phyloP scores from a whole-genome alignment of 1,139 yeast species.

The Suhomyces ambrosiae region DNA sequence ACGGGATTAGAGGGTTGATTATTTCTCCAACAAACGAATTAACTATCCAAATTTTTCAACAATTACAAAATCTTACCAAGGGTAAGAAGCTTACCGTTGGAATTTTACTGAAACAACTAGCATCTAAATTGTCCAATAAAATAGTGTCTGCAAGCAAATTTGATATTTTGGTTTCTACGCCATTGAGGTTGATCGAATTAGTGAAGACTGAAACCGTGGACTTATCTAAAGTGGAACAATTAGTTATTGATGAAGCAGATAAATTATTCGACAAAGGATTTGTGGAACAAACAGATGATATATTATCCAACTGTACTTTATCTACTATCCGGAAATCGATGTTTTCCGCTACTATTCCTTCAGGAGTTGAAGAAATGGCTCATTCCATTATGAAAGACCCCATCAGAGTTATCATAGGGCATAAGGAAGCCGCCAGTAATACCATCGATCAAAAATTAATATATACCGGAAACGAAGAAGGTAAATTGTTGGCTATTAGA shows the following conservation, averaged over 20 bases:
- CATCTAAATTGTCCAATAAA: slow-evolving; percentile 64
- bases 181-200: slow-evolving; percentile 80
- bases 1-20: slow-evolving; percentile 72
- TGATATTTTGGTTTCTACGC: slow-evolving; percentile 86
- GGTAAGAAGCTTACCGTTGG: slow-evolving; percentile 63
- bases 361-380: slow-evolving; percentile 89
- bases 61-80: slow-evolving; percentile 59
- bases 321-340: slow-evolving; percentile 65
- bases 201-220: slow-evolving; percentile 61
- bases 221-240: slow-evolving; percentile 65
- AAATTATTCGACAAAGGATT: slow-evolving; percentile 88
- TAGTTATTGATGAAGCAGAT: slow-evolving; percentile 95
- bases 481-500: slow-evolving; percentile 87
- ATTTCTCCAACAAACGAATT: slow-evolving; percentile 89
- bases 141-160: slow-evolving; percentile 62
- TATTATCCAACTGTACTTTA: slow-evolving; percentile 67
- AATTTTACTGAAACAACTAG: slow-evolving; percentile 72
- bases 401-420: slow-evolving; percentile 85
- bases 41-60: slow-evolving; percentile 81
- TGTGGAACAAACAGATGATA: slow-evolving; percentile 86
- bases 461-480: slow-evolving; percentile 92
- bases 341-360: slow-evolving; percentile 95
- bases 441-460: slow-evolving; percentile 82
- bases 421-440: slow-evolving; percentile 87
- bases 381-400: slow-evolving; percentile 82